These are phyloP conservation scores for Thecaphora thlaspeos DNA, from an alignment of 1,284 basidiomycete species.

Conservation along the genomic window DNA sequence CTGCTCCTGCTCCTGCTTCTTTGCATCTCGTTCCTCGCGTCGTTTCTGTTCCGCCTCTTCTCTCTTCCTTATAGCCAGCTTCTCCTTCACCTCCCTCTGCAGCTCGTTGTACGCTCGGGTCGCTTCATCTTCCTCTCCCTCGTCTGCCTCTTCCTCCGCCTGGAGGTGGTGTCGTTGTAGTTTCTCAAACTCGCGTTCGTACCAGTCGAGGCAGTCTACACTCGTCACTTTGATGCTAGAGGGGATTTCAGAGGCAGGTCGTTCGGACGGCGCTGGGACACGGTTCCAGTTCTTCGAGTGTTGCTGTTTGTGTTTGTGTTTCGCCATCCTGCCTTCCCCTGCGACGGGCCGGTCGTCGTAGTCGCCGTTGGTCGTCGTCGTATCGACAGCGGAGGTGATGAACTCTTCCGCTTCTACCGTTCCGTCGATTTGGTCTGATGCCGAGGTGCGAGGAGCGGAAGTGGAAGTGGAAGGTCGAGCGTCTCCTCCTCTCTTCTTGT, in stretches of 20 bases:
- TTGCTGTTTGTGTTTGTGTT: too few relatives aligned
- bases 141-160: background rate
- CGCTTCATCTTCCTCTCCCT: slow-evolving; percentile 1
- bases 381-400: too few relatives aligned
- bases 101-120: slow-evolving; percentile 8
- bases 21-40: background rate
- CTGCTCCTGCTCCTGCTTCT: background rate
- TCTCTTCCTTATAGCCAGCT: slow-evolving; percentile 6
- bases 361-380: too few relatives aligned
- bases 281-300: background rate
- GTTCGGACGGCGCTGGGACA: slow-evolving; percentile 8
- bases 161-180: background rate
- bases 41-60: slow-evolving; percentile 1
- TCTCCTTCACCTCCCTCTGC: slow-evolving; percentile 7
- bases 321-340: too few relatives aligned
- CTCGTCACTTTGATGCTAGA: slow-evolving; percentile 6
- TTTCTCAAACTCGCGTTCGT: slow-evolving; percentile 7
- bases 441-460: too few relatives aligned
- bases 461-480: too few relatives aligned
- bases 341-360: too few relatives aligned
- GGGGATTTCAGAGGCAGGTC: slow-evolving; percentile 6
- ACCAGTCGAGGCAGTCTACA: slow-evolving; percentile 14
- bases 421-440: too few relatives aligned
- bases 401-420: too few relatives aligned
- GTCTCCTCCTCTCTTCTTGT: too few relatives aligned